These are phyloP conservation scores for Alternaria postmessia DNA, from an alignment of 2,329 filamentous ascomycete species.

Conservation along the genomic window DNA sequence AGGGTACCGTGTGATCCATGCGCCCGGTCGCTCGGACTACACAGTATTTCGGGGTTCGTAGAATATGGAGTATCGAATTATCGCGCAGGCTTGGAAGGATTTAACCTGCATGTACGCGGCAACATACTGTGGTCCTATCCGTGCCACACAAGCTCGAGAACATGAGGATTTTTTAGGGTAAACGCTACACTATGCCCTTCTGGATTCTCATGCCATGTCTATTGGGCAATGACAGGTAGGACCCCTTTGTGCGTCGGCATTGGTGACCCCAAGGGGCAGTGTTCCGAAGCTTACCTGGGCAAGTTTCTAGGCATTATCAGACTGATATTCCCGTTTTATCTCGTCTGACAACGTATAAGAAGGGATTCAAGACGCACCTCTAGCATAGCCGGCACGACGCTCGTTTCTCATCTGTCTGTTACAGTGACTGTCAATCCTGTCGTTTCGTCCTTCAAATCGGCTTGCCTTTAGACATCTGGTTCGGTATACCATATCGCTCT, in stretches of 20 bases:
- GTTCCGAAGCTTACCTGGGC: not conserved
- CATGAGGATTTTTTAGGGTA: not conserved
- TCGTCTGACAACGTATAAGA: not conserved
- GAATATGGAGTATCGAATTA: not conserved
- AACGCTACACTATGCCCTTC: not conserved
- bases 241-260: not conserved
- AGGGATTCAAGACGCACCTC: not conserved
- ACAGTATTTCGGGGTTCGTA: not conserved
- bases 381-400: not conserved
- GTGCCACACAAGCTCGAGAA: not conserved
- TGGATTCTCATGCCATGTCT: not conserved
- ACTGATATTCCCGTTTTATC: not conserved
- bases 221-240: not conserved
- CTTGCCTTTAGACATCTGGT: not conserved
- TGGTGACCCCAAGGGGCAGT: not conserved
- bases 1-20: not conserved
- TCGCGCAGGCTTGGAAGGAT: not conserved
- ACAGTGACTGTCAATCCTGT: not conserved
- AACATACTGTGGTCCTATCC: not conserved
- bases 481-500: not conserved
- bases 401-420: not conserved
- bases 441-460: not conserved
- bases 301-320: not conserved
- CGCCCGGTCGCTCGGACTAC: not conserved
- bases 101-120: not conserved